Evolutionary conservation across 2,329 filamentous ascomycete genomes (phyloP).

Genomic region (Alternaria novae-zelandiae): DNA sequence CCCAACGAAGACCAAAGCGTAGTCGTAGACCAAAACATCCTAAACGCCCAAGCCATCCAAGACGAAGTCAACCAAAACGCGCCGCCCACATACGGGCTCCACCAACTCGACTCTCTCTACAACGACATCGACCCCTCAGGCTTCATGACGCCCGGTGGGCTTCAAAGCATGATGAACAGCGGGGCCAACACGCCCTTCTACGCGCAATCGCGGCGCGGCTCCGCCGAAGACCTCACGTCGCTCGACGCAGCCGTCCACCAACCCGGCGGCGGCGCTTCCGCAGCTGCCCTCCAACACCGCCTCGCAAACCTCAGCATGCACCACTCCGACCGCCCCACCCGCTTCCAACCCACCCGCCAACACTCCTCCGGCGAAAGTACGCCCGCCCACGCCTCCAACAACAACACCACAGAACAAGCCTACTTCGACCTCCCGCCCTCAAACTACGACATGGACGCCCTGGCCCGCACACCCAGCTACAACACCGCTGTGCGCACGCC

Average conservation of each 20-base stretch:
- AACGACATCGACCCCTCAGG: constrained; percentile 82
- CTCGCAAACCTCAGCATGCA: constrained; percentile 58
- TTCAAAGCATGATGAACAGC: constrained; percentile 61
- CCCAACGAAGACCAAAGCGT: constrained; percentile 88
- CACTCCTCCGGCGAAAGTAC: constrained; percentile 48
- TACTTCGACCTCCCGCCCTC: constrained; percentile 30
- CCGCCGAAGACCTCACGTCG: constrained; percentile 77
- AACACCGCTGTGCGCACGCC: constrained; percentile 57
- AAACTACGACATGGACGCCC: constrained; percentile 52
- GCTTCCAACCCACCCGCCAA: constrained; percentile 31
- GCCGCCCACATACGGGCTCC: constrained; percentile 91
- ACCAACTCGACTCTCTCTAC: constrained; percentile 88
- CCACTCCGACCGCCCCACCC: constrained; percentile 42
- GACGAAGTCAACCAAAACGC: constrained; percentile 70
- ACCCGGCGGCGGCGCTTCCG: constrained; percentile 54
- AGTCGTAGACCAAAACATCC: constrained; percentile 48
- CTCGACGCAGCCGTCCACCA: constrained; percentile 51
- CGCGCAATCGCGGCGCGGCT: constrained; percentile 73
- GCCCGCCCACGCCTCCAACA: constrained; percentile 27
- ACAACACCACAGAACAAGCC: constrained; percentile 18
- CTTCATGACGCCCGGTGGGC: constrained; percentile 76
- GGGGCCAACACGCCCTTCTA: constrained; percentile 78
- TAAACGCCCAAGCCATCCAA: constrained; percentile 52
- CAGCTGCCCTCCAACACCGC: constrained; percentile 73
- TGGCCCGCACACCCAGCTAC: constrained; percentile 59